Conservation (phyloP, 2,329 filamentous ascomycete species). For the Bipolaris cookei region DNA sequence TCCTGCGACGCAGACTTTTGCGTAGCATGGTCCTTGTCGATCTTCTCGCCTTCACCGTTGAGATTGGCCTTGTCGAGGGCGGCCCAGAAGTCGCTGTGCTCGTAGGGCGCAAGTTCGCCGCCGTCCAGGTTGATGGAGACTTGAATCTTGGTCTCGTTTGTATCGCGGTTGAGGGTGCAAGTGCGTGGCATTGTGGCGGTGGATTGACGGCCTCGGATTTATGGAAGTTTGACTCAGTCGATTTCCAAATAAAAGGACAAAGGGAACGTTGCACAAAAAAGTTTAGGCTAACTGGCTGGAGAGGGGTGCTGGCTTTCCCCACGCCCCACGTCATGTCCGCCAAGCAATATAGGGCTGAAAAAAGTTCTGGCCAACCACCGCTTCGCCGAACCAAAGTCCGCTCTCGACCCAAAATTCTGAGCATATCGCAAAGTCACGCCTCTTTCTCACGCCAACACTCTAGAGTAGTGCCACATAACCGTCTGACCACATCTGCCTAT, state of each 20-base stretch:
- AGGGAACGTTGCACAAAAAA: slow-evolving; percentile 25
- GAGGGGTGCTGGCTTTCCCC: slow-evolving; percentile 21
- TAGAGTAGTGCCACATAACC: slow-evolving; percentile 1
- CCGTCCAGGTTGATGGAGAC: slow-evolving; percentile 93
- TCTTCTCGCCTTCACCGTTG: slow-evolving; percentile 41
- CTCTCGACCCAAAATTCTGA: slow-evolving; percentile 33
- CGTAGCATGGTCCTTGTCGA: slow-evolving; percentile 72
- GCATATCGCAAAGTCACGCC: slow-evolving; percentile 29
- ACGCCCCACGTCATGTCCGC: slow-evolving; percentile 32
- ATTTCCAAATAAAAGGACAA: not conserved
- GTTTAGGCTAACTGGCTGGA: slow-evolving; percentile 17
- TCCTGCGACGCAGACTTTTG: slow-evolving; percentile 84
- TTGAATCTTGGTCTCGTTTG: slow-evolving; percentile 98
- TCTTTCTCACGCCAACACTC: slow-evolving; percentile 1
- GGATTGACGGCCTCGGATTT: not conserved
- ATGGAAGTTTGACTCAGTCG: not conserved
- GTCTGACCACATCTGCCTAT: not conserved
- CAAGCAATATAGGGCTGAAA: slow-evolving; percentile 42
- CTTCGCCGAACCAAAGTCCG: slow-evolving; percentile 29
- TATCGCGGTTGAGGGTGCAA: slow-evolving; percentile 82
- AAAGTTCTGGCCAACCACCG: slow-evolving; percentile 30
- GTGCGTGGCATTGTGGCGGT: slow-evolving; percentile 61
- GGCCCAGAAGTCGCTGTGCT: slow-evolving; percentile 43
- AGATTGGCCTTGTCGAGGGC: slow-evolving; percentile 54
- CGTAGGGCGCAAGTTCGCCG: slow-evolving; percentile 67